Base-by-base conservation (phyloP, 2,329 filamentous ascomycete species). In the Tolypocladium tropicale region DNA sequence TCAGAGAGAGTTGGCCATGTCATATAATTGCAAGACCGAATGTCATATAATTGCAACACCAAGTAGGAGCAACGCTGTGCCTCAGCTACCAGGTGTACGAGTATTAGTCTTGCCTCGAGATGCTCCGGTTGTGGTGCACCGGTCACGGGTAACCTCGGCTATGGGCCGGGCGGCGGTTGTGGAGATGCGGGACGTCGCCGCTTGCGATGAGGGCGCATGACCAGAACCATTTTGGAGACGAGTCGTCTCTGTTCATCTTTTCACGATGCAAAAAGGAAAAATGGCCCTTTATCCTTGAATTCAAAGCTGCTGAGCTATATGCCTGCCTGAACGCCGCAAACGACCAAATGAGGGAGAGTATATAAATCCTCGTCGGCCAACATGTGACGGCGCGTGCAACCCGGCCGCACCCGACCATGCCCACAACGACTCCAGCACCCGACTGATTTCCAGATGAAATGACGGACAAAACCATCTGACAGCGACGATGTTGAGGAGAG, bases 91-190 rank as follows among this genome's bases (percentile, higher is more conserved):
- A n/a, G n/a, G n/a, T n/a, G n/a, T n/a, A n/a, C n/a, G n/a, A n/a
- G n/a, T n/a, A n/a, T n/a, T 11, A 11, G 39, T 14, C 11, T 25
- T 23, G 6, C n/a, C 37, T 21, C 21, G 11, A 43, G 39, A 43
- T 14, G 21, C 39, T 39, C 46, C 46, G 12, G 30, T n/a, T 1
- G 46, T n/a, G 18, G 28, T 50, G 28, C 46, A 21, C 14, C 46
- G 28, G 36, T 41, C 51, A 53, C 53, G 37, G 33, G 52, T 59
- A 59, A 58, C 58, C 58, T 59, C 56, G 58, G 58, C 58, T 59
- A 59, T 54, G 30, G 32, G 48, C 39, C 46, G 30, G 11, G 50
- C 51, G 43, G 39, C 53, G 23, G 48, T 54, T 55, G 57, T 59
- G 57, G 57, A 30, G 56, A 59, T 55, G 37, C 41, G 46, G 43